Evolutionary conservation across 345 rosid genomes (phyloP).

Genomic region (Rubroshorea leprosula): DNA sequence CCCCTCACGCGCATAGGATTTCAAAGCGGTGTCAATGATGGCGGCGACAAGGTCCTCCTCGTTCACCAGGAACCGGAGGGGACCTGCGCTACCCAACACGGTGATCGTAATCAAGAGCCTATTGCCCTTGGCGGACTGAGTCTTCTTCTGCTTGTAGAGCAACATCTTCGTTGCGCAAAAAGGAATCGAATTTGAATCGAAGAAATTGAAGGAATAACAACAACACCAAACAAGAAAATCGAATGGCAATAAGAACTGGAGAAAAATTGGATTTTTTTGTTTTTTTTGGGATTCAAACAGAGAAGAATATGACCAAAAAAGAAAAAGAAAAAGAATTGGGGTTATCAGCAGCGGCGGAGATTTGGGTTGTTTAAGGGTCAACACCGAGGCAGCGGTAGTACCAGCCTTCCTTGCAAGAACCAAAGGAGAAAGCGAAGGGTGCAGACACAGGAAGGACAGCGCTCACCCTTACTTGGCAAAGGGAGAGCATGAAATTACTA

Average conservation of each 20-base stretch:
- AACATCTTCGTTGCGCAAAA: conserved; percentile 34
- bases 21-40: conserved; percentile 76
- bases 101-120: conserved; percentile 71
- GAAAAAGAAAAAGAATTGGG: too few species aligned
- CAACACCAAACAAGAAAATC: neutral
- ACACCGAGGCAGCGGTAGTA: conserved; percentile 95
- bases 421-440: conserved; percentile 70
- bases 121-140: conserved; percentile 50
- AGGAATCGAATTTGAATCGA: too few species aligned
- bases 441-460: conserved; percentile 34
- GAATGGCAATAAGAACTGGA: neutral
- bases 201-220: neutral
- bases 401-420: conserved; percentile 99
- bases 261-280: neutral
- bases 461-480: conserved; percentile 79
- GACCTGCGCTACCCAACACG: conserved; percentile 91
- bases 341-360: neutral
- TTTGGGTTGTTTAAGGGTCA: conserved; percentile 55
- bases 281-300: neutral
- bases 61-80: conserved; percentile 82
- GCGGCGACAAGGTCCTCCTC: conserved; percentile 71
- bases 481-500: conserved; percentile 76
- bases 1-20: conserved; percentile 93
- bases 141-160: conserved; percentile 86
- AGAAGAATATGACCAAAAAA: conserved; percentile 7